Base-by-base conservation (phyloP, 768 basidiomycete species). In the button mushroom (Agaricus bisporus) region DNA sequence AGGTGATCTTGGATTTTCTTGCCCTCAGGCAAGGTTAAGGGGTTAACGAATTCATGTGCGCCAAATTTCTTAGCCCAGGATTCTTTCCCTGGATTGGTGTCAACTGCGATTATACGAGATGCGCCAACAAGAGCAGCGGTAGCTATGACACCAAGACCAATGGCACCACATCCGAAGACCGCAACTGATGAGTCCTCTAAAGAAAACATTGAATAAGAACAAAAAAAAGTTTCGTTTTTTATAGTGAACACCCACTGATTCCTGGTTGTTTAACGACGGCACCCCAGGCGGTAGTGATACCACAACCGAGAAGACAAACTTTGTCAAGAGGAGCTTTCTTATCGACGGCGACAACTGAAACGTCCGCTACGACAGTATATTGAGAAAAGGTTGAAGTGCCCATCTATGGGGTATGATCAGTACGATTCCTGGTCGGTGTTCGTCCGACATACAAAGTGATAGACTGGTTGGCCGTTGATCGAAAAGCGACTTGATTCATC, bases 311-410 rank as follows among this genome's bases (percentile, higher is more conserved):
- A 29, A 99, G 78, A 71, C 97, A 98, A n/a, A 95, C 92, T 64
- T 93, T 97, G 26, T 98, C 88, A 12, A 99, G 80, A 8, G 93
- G 92, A 1, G 97, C 97, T 56, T 79, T 73, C 56, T 81, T 77
- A 72, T 86, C 85, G 56, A 99, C 85, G 14, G 91, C 83, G 49
- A 98, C 97, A 22, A 99, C 90, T 17, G 95, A 98, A 42, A 94
- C 94, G 59, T 99, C 94, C 43, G 93, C 90, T 2, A 99, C 93
- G 55, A 99, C 97, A 7, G 97, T 97, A 76, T 98, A 99, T 68
- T 98, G 95, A n/a, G 95, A 97, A 76, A 99, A 99, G 2, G 97
- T 95, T 29, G 95, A 98, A 25, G 88, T 92, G 41, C 97, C 97
- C 97, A 98, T 99, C 94, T 97, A 53, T 6, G 11, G 29, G 15